phyloP scores from a whole-genome alignment of 2,329 filamentous ascomycete genomes.

The Scytalidium lignicola region DNA sequence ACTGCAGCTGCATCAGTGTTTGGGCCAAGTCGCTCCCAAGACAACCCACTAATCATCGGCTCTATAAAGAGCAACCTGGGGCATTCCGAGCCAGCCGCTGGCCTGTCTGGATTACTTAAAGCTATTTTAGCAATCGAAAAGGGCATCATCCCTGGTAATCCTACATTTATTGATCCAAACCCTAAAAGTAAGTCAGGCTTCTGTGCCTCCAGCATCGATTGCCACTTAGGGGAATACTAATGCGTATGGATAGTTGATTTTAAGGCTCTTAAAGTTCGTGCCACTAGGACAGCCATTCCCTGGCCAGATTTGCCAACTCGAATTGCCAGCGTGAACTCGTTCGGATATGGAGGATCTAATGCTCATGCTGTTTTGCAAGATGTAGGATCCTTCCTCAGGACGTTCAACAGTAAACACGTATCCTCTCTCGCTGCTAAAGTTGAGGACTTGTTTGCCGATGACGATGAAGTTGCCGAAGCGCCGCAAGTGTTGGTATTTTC shows the following conservation, averaged over 20 bases:
- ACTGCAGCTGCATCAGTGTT: slow-evolving; percentile 1
- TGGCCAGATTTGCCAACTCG: slow-evolving; percentile 19
- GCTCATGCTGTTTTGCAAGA: slow-evolving; percentile 35
- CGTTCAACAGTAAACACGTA: slow-evolving; percentile 1
- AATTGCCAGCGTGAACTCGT: slow-evolving; percentile 27
- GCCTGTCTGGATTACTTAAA: slow-evolving; percentile 39
- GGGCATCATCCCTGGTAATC: slow-evolving; percentile 13
- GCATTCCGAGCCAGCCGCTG: slow-evolving; percentile 39
- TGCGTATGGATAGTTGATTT: no score
- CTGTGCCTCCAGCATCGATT: no score
- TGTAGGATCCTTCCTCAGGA: slow-evolving; percentile 12
- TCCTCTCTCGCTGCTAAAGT: no score
- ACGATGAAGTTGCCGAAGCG: no score
- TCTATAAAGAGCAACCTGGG: slow-evolving; percentile 36
- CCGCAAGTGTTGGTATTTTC: no score
- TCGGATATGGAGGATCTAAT: slow-evolving; percentile 40
- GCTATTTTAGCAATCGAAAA: slow-evolving; percentile 28
- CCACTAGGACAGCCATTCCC: slow-evolving; percentile 6
- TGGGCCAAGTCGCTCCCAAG: neutral
- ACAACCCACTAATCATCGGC: slow-evolving; percentile 1
- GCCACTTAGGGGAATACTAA: no score
- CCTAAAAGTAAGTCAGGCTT: slow-evolving; percentile 13
- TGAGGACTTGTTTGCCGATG: no score
- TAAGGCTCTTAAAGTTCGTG: no score
- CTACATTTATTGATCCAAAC: slow-evolving; percentile 27